Evolutionary conservation across 2,329 filamentous ascomycete genomes (phyloP), one percentile per base, ranked within the genome.

Genomic region (Grosmannia clavigera): DNA sequence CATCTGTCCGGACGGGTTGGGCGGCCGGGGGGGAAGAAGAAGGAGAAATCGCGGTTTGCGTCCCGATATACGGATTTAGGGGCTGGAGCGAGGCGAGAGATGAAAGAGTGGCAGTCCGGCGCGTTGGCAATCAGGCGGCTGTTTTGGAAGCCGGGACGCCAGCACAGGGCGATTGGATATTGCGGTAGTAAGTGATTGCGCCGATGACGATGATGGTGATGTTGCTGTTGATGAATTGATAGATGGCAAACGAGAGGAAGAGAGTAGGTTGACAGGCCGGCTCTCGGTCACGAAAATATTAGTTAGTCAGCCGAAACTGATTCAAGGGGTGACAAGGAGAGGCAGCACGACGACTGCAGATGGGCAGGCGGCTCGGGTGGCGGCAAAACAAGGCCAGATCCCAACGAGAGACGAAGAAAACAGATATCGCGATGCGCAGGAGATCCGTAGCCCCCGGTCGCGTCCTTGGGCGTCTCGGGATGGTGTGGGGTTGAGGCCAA

Each of bases 381-480:
- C 14, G 27, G 54, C 4, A 16, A 56, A 46, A 43, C 9, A 57
- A 5, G 12, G 7, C 16, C 40, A 50, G 27, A 14, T 22, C 43
- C 35, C n/a, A 43, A 27, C n/a, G 33, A 19, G 7, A 33, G 51
- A 53, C 27, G 51, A n/a, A 27, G 29, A 31, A 31, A 22, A 57
- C 3, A 46, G 6, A 27, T 38, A 12, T 51, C 19, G 46, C 46
- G 56, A 58, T 58, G 56, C 56, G 56, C 56, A 51, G 27, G 27
- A 51, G 31, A 51, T 51, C 27, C 46, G 56, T 51, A n/a, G 56
- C 31, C 46, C 43, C 40, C 56, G 46, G 46, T 48, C 56, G 56
- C 56, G 56, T 58, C 46, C 56, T 58, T 31, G 56, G 56, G 56
- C 55, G 55, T 57, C 46, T 58, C 40, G 56, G 43, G 46, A 50